Conservation (phyloP, 1,284 basidiomycete species). For the Phellopilus nigrolimitatus region DNA sequence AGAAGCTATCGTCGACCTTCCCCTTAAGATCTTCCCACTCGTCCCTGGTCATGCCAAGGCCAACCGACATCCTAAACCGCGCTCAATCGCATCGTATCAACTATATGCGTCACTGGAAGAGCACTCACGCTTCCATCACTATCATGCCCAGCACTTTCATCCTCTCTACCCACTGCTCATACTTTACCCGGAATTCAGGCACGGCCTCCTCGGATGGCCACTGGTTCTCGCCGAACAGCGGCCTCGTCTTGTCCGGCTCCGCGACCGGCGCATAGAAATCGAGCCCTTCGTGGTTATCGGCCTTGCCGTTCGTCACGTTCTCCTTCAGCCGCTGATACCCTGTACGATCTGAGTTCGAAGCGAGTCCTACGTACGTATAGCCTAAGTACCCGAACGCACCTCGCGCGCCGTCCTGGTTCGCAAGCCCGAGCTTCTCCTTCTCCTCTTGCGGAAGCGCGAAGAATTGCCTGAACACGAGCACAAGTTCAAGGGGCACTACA, state of each 20-base stretch:
- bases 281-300: slow-evolving; percentile 81
- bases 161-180: slow-evolving; percentile 72
- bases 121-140: slow-evolving; percentile 74
- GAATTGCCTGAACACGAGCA: slow-evolving; percentile 48
- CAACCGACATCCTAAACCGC: slow-evolving; percentile 64
- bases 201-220: slow-evolving; percentile 53
- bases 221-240: slow-evolving; percentile 78
- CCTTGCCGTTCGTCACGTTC: slow-evolving; percentile 80
- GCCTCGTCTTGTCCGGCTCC: slow-evolving; percentile 61
- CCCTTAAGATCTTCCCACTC: slow-evolving; percentile 65
- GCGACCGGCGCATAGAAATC: slow-evolving; percentile 76
- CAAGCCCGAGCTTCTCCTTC: slow-evolving; percentile 66
- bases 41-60: slow-evolving; percentile 62
- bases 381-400: slow-evolving; percentile 38
- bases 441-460: slow-evolving; percentile 65
- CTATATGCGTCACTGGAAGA: not conserved
- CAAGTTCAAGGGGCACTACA: not conserved
- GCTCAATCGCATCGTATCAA: not conserved
- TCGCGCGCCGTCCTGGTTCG: slow-evolving; percentile 65
- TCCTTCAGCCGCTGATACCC: slow-evolving; percentile 71
- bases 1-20: slow-evolving; percentile 78
- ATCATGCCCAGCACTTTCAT: slow-evolving; percentile 76
- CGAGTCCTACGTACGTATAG: not conserved
- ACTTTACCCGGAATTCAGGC: slow-evolving; percentile 53
- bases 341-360: slow-evolving; percentile 27